Evolutionary conservation across 208 protist species (phyloP).

Genomic region (Trypanosoma lewisi): DNA sequence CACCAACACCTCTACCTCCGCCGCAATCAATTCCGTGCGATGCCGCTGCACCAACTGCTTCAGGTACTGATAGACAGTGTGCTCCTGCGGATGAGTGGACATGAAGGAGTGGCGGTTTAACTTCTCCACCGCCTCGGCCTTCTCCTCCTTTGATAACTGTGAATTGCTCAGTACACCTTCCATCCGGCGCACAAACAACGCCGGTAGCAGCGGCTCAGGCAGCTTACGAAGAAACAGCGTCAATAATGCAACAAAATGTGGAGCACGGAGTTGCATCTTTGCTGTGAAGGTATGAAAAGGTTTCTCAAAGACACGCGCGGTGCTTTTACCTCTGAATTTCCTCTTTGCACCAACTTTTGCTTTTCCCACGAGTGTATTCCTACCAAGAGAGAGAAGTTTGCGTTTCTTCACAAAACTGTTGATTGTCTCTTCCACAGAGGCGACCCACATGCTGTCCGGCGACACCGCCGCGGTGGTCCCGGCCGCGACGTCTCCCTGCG

Average conservation of each 20-base stretch:
- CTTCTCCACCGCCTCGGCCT: conserved; percentile 14
- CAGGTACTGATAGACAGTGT: conserved; percentile 23
- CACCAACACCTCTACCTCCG: conserved; percentile 33
- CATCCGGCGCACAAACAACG: conserved; percentile 42
- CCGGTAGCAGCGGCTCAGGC: conserved; percentile 41
- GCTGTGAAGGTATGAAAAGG: conserved; percentile 10
- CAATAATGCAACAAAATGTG: conserved; percentile 26
- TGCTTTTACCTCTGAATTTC: neutral
- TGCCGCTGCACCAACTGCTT: conserved; percentile 24
- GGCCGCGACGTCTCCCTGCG: neutral
- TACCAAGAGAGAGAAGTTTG: conserved; percentile 7
- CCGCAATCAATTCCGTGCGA: conserved; percentile 33
- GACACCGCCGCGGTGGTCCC: neutral
- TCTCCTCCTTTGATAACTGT: conserved; percentile 2
- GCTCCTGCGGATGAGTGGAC: conserved; percentile 4
- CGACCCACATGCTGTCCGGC: conserved; percentile 22
- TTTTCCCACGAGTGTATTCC: neutral
- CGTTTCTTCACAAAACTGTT: conserved; percentile 22
- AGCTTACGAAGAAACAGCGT: conserved; percentile 36
- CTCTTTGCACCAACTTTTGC: neutral
- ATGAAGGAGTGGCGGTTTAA: conserved; percentile 14
- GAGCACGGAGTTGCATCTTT: conserved; percentile 3
- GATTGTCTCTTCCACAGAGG: conserved; percentile 17
- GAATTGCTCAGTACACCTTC: conserved; percentile 29
- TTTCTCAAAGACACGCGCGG: conserved; percentile 22